Evolutionary conservation across 2,329 filamentous ascomycete genomes (phyloP).

Genomic region (Capronia coronata): DNA sequence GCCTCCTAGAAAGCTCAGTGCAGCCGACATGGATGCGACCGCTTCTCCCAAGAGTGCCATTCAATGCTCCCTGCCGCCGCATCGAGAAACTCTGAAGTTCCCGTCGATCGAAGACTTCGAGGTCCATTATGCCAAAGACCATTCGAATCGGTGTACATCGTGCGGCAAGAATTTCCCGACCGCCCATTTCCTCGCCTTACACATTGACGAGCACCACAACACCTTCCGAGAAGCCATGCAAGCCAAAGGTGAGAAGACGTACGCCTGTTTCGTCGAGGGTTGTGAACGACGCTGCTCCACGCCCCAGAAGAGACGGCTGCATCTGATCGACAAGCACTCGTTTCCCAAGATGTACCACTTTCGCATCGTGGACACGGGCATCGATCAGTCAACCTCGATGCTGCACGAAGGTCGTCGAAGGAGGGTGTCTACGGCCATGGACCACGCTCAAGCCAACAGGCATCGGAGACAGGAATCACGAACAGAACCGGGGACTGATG

Average conservation of each 20-base stretch:
- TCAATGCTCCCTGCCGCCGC: conserved; percentile 75
- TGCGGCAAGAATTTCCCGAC: conserved; percentile 87
- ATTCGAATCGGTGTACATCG: conserved; percentile 76
- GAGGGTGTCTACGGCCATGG: conserved; percentile 34
- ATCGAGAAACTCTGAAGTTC: conserved; percentile 65
- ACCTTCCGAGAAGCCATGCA: conserved; percentile 64
- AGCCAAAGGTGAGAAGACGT: conserved; percentile 81
- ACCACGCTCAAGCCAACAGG: conserved; percentile 32
- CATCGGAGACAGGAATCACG: conserved; percentile 17
- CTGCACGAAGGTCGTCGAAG: conserved; percentile 49
- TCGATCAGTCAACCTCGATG: conserved; percentile 76
- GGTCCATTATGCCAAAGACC: conserved; percentile 71
- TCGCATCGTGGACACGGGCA: conserved; percentile 74
- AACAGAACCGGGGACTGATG: conserved; percentile 9
- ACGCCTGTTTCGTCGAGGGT: conserved; percentile 79
- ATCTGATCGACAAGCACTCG: conserved; percentile 89
- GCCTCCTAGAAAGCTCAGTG: conserved; percentile 21
- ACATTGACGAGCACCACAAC: conserved; percentile 90
- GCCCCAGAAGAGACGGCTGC: conserved; percentile 74
- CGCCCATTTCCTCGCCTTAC: conserved; percentile 68
- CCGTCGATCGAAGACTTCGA: conserved; percentile 74
- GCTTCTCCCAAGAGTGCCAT: conserved; percentile 48
- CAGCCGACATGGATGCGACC: conserved; percentile 42
- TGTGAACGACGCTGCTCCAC: conserved; percentile 81
- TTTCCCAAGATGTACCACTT: conserved; percentile 89